Base-by-base conservation (phyloP, 208 protist genomes). In the Trypanosomatidae sp. region DNA sequence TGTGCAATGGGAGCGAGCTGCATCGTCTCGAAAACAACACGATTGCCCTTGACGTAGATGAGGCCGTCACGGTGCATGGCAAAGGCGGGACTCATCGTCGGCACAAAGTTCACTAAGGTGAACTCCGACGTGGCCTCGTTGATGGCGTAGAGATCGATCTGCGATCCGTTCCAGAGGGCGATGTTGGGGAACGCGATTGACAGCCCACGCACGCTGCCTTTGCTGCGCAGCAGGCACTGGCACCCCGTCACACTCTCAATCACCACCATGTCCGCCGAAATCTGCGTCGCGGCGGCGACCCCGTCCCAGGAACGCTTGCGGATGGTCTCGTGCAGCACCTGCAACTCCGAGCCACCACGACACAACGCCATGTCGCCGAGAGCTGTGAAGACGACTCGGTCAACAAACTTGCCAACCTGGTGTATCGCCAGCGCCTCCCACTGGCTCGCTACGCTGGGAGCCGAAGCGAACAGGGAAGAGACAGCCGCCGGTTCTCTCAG, bases 141-240 rank as follows among this genome's bases (percentile, higher is more conserved):
- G 71, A 97, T 92, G 55, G 86, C 87, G 81, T 95, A 97, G 22
- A 97, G 65, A 67, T 95, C 91, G 59, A 97, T 95, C 79, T 95
- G 86, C 25, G 84, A 83, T 43, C 91, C 93, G 66, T 85, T 92
- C 91, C 92, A 98, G n/a, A 97, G 73, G 12, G 87, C 91, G 66
- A 98, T 94, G 67, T 90, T 86, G 4, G 93, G 91, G 67, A 95
- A 95, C 15, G 87, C 80, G 50, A 95, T 85, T 49, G 90, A 93
- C 28, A 98, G 46, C 28, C 91, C 95, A 46, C 87, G 82, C 66
- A 97, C 83, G 64, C 88, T 93, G 62, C 72, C 84, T 39, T 73
- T 83, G 72, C 86, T 96, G 60, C 86, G 84, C 33, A 96, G 76
- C 41, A 95, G 82, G 70, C 93, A 93, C 76, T 95, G 90, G 79